Conservation (phyloP, 805 yeast genomes). For the Kuraishia capsulata region DNA sequence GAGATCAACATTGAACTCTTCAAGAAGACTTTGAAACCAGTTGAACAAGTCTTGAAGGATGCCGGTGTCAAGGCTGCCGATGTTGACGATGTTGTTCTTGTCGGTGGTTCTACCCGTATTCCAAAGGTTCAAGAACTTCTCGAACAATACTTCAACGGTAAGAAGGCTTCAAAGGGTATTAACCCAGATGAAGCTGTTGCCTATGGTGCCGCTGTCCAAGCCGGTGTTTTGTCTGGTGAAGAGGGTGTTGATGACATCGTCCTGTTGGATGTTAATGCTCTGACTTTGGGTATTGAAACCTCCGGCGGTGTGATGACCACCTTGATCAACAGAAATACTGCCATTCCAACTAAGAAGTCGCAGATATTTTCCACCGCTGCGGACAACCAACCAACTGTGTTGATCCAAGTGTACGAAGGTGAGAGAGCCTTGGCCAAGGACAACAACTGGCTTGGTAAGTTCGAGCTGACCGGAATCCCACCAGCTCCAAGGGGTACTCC, state of each 20-base stretch:
- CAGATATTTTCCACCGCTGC: slow-evolving; percentile 95
- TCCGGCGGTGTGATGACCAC: slow-evolving; percentile 98
- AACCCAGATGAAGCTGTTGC: slow-evolving; percentile 99
- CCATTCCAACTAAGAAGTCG: slow-evolving; percentile 91
- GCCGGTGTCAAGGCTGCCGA: slow-evolving; percentile 81
- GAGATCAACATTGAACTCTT: slow-evolving; percentile 89
- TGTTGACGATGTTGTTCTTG: slow-evolving; percentile 90
- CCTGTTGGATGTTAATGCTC: slow-evolving; percentile 86
- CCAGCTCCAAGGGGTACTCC: slow-evolving; percentile 92
- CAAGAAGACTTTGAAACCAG: slow-evolving; percentile 93
- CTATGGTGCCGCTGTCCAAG: slow-evolving; percentile 98
- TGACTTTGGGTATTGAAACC: slow-evolving; percentile 93
- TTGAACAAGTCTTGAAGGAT: slow-evolving; percentile 91
- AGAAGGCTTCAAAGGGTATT: slow-evolving; percentile 94
- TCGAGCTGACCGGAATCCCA: slow-evolving; percentile 79
- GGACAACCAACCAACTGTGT: slow-evolving; percentile 92
- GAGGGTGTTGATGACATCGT: slow-evolving; percentile 87
- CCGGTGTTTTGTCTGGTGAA: slow-evolving; percentile 95
- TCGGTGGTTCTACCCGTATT: slow-evolving; percentile 99
- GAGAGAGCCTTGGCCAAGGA: slow-evolving; percentile 93
- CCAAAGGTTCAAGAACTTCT: slow-evolving; percentile 95
- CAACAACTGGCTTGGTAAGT: slow-evolving; percentile 82
- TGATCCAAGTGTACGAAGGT: slow-evolving; percentile 93
- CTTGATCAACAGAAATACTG: slow-evolving; percentile 88
- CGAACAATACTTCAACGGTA: slow-evolving; percentile 85